Evolutionary conservation across 768 basidiomycete genomes (phyloP), one percentile per base, ranked within the genome.

Genomic region (button mushroom (Agaricus bisporus)): DNA sequence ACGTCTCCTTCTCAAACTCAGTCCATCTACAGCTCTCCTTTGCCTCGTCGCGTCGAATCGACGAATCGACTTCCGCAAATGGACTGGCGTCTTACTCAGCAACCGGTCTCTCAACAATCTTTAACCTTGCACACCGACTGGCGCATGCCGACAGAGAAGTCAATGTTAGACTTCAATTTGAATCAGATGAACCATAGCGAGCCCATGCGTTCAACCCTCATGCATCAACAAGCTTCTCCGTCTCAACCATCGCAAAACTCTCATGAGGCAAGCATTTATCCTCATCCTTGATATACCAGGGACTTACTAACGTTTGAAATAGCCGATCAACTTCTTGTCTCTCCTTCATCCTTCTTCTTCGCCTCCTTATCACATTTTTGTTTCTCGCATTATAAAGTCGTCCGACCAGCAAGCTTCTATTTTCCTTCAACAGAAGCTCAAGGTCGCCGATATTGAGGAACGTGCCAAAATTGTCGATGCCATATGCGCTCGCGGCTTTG

Each of bases 331-430:
- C 68, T 93, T 92, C 66, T 76, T 92, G 49, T 88, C 88, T 12
- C 74, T 92, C 48, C 76, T 93, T 47, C 89, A 91, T 61, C 91
- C 91, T 0, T 88, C 89, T 0, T 88, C 90, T 0, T 83, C 85
- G 26, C 91, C 91, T 12, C 89, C 89, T 1, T 93, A 93, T 62
- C 80, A 81, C 49, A 73, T 88, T 51, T 91, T 93, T 60, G 89
- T 92, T 11, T 73, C 82, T 15, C 85, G 91, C 22, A 92, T 93
- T 59, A 88, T 91, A 75, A 91, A 88, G 70, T 86, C 84, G 1
- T 91, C 90, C 4, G 91, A 93, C 62, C 91, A 93, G 63, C 91
- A 93, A 62, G 91, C 91, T 11, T 91, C 88, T 12, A 92, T 92
- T 49, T 93, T 93, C 62, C 73, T 93, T 38, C 90, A 92, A 63